Percentiles rank a stretch among this genome's conserved stretches.
These are phyloP conservation scores for Coniochaeta hoffmannii DNA, from an alignment of 2,329 filamentous ascomycete species.

Conservation along the genomic window DNA sequence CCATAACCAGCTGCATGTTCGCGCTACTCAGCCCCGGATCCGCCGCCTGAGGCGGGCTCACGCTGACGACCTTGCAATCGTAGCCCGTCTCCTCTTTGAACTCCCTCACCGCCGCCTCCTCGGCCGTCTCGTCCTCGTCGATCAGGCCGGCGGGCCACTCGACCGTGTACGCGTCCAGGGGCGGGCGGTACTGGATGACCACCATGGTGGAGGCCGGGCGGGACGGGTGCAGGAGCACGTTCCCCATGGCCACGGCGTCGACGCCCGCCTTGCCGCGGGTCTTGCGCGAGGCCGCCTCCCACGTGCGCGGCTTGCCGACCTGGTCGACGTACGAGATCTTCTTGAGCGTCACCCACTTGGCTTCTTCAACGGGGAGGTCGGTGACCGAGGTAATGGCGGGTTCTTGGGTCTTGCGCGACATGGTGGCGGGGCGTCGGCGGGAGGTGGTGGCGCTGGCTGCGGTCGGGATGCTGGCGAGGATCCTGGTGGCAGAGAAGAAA, in stretches of 20 bases:
- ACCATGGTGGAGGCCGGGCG: slow-evolving; percentile 37
- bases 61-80: slow-evolving; percentile 37
- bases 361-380: slow-evolving; percentile 40
- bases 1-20: slow-evolving; percentile 54
- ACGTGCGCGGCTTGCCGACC: slow-evolving; percentile 42
- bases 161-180: slow-evolving; percentile 42
- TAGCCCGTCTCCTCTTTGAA: slow-evolving; percentile 50
- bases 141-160: slow-evolving; percentile 48
- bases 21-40: slow-evolving; percentile 54
- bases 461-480: no score
- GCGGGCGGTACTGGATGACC: slow-evolving; percentile 45
- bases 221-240: slow-evolving; percentile 43
- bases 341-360: slow-evolving; percentile 49
- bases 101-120: slow-evolving; percentile 44
- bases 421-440: no score
- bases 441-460: no score
- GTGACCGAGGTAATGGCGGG: slow-evolving; percentile 38
- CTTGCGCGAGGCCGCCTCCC: slow-evolving; percentile 53
- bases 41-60: slow-evolving; percentile 46
- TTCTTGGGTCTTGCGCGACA: slow-evolving; percentile 32
- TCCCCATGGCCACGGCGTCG: slow-evolving; percentile 56
- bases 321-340: slow-evolving; percentile 53
- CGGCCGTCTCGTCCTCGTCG: slow-evolving; percentile 42
- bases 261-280: slow-evolving; percentile 47
- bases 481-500: no score